phyloP scores from a whole-genome alignment of 441 rosid species.

The Geranium incanum region DNA sequence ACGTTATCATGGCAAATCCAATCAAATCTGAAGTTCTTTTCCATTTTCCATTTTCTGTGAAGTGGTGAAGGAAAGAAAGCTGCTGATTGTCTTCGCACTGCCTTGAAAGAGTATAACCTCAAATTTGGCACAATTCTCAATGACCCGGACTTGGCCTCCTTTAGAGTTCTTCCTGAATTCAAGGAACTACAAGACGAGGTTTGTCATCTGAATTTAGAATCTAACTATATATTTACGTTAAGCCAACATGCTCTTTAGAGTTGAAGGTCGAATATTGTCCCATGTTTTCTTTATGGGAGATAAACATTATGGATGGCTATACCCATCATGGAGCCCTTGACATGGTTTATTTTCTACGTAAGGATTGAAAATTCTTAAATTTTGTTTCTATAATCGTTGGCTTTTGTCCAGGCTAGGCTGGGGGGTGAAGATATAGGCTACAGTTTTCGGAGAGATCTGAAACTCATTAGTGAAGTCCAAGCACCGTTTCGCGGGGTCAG shows the following conservation, averaged over 20 bases:
- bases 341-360: constrained; percentile 4
- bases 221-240: background rate
- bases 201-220: constrained; percentile 13
- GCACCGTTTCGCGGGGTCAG: constrained; percentile 98
- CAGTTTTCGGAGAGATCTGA: constrained; percentile 80
- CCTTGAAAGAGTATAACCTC: constrained; percentile 74
- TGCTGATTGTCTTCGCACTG: constrained; percentile 69
- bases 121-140: constrained; percentile 85
- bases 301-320: background rate
- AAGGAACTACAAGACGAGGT: constrained; percentile 96
- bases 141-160: constrained; percentile 91
- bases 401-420: constrained; percentile 59
- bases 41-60: constrained; percentile 24
- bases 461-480: constrained; percentile 90
- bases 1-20: background rate
- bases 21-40: constrained; percentile 17
- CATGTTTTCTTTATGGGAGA: background rate
- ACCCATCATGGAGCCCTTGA: background rate
- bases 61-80: constrained; percentile 86
- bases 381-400: constrained; percentile 18
- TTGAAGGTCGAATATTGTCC: background rate
- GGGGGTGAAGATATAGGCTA: constrained; percentile 95
- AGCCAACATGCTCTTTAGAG: background rate
- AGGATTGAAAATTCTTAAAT: constrained; percentile 8
- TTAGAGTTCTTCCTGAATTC: constrained; percentile 87